Conservation (phyloP, 148 eudicot species). For the Heliamphora exappendiculata region DNA sequence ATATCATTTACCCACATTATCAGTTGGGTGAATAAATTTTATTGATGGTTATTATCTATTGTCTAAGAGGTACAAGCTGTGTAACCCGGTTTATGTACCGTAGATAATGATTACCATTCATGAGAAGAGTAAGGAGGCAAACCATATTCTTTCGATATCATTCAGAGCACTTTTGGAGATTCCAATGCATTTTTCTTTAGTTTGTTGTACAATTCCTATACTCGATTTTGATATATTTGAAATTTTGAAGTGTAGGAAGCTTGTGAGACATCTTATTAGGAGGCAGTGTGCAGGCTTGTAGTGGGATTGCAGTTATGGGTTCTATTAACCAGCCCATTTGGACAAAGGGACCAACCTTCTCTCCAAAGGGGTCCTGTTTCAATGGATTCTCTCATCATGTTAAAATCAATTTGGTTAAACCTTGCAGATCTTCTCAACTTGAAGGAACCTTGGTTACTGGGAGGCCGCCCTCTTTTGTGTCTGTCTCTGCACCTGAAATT, state of each 20-base stretch:
- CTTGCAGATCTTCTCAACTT: slow-evolving; percentile 31
- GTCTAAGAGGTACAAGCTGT: background rate
- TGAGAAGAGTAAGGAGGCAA: too few relatives aligned
- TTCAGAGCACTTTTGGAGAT: background rate
- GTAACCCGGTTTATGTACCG: background rate
- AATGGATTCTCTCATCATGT: slow-evolving; percentile 16
- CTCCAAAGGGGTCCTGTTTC: slow-evolving; percentile 21
- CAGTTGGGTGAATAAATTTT: too few relatives aligned
- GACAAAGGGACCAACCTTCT: slow-evolving; percentile 22
- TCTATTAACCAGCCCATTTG: slow-evolving; percentile 49
- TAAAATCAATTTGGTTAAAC: slow-evolving; percentile 27
- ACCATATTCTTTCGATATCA: background rate
- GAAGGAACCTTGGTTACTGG: slow-evolving; percentile 53
- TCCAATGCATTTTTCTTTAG: background rate
- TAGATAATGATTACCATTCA: background rate
- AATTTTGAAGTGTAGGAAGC: background rate
- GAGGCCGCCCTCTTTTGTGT: slow-evolving; percentile 33
- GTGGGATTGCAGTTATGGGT: slow-evolving; percentile 40
- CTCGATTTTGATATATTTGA: background rate
- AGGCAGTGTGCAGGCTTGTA: slow-evolving; percentile 42
- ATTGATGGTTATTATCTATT: too few relatives aligned
- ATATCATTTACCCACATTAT: too few relatives aligned
- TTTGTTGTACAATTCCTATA: background rate
- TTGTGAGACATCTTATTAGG: background rate
- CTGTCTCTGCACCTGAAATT: slow-evolving; percentile 36